These are phyloP conservation scores for Diversispora epigaea DNA, from an alignment of 192 early-diverging fungal genomes.

Conservation along the genomic window DNA sequence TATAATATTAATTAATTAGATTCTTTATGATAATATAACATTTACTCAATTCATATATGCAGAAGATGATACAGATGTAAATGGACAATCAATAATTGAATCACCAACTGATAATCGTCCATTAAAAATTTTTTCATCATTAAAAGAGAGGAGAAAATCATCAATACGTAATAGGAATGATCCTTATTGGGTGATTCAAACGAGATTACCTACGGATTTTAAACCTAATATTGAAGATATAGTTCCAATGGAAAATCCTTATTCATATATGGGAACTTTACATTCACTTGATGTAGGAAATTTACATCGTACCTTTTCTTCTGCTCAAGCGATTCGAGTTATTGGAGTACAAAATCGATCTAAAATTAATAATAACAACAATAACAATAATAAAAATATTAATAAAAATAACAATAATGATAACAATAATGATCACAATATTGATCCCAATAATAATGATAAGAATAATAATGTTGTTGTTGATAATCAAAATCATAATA, in stretches of 20 bases:
- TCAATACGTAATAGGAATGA: slow-evolving; percentile 35
- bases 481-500: no score
- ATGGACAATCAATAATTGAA: slow-evolving; percentile 37
- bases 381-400: background rate
- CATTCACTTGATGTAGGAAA: slow-evolving; percentile 25
- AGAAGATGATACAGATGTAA: slow-evolving; percentile 52
- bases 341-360: slow-evolving; percentile 37
- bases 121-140: background rate
- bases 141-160: slow-evolving; percentile 30
- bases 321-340: slow-evolving; percentile 35
- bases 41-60: slow-evolving; percentile 56
- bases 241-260: slow-evolving; percentile 26
- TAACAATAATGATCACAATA: no score
- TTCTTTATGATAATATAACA: slow-evolving; percentile 63
- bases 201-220: slow-evolving; percentile 30
- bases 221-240: slow-evolving; percentile 16
- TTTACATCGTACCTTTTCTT: slow-evolving; percentile 37
- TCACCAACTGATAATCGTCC: background rate
- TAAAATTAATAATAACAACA: background rate
- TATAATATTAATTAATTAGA: slow-evolving; percentile 33
- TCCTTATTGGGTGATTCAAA: slow-evolving; percentile 47
- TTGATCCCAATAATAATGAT: no score
- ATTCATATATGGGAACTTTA: slow-evolving; percentile 28
- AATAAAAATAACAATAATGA: no score
- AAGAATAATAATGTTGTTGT: no score